Evolutionary conservation across 257 asterid genomes (phyloP).

Genomic region (Pogostemon cablin): DNA sequence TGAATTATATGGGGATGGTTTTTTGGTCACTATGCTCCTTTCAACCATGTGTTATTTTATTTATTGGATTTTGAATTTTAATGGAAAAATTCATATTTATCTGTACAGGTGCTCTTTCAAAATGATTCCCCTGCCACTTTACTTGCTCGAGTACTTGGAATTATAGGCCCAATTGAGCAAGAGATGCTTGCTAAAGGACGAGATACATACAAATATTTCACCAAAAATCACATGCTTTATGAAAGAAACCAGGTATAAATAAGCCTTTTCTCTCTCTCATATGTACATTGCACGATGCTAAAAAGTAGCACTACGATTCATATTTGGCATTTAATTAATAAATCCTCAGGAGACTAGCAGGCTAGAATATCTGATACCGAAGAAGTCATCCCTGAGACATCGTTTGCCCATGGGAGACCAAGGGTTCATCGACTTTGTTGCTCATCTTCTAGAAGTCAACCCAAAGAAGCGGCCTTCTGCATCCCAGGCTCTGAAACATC

Average conservation of each 20-base stretch:
- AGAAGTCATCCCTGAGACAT: slow-evolving; percentile 87
- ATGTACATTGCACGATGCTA: neutral
- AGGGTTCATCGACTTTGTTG: slow-evolving; percentile 90
- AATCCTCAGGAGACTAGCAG: slow-evolving; percentile 69
- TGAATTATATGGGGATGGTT: neutral
- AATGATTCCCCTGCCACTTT: slow-evolving; percentile 95
- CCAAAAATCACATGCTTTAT: slow-evolving; percentile 94
- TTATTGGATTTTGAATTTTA: slow-evolving; percentile 16
- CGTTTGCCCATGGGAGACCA: slow-evolving; percentile 99
- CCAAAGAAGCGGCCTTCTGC: slow-evolving; percentile 96
- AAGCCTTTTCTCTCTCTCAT: slow-evolving; percentile 13
- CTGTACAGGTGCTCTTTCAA: slow-evolving; percentile 84
- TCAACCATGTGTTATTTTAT: neutral
- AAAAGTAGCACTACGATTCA: neutral
- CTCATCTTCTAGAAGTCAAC: slow-evolving; percentile 76
- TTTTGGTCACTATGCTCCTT: neutral
- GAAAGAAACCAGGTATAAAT: slow-evolving; percentile 78
- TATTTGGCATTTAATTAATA: slow-evolving; percentile 5
- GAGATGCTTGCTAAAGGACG: slow-evolving; percentile 89
- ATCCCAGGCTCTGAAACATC: slow-evolving; percentile 84
- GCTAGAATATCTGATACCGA: slow-evolving; percentile 84
- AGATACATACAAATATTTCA: slow-evolving; percentile 82
- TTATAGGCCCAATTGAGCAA: slow-evolving; percentile 76
- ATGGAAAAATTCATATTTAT: slow-evolving; percentile 13
- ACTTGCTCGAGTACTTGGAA: slow-evolving; percentile 94